These are phyloP conservation scores for Trametes sanguinea DNA, from an alignment of 768 basidiomycete genomes.

Conservation along the genomic window DNA sequence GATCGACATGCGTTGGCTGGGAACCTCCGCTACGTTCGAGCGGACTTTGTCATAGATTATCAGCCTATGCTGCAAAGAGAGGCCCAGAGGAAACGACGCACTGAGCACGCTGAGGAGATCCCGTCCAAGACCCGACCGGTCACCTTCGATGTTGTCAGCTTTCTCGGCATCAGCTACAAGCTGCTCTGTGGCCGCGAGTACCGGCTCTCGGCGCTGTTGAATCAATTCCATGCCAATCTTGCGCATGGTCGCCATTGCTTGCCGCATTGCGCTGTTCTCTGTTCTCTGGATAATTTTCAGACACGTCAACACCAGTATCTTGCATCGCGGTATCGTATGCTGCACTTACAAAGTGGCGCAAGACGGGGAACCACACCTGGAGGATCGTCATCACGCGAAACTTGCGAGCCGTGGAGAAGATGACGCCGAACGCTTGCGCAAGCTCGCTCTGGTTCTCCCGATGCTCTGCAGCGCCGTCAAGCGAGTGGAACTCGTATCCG, in stretches of 20 bases:
- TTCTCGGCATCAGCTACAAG: constrained; percentile 1
- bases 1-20: constrained; percentile 52
- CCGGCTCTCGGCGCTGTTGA: constrained; percentile 46
- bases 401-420: constrained; percentile 54
- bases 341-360: constrained; percentile 52
- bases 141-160: constrained; percentile 26
- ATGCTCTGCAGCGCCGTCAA: constrained; percentile 36
- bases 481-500: constrained; percentile 53
- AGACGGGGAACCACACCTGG: constrained; percentile 58
- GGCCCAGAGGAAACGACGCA: constrained; percentile 5
- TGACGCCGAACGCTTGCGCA: constrained; percentile 53
- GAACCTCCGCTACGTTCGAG: constrained; percentile 53
- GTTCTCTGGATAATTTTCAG: constrained; percentile 40
- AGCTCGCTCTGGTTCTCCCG: constrained; percentile 49
- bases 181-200: constrained; percentile 30
- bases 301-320: background rate
- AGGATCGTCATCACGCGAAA: constrained; percentile 56
- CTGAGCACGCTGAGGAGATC: constrained; percentile 53
- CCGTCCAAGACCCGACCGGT: constrained; percentile 40
- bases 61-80: background rate
- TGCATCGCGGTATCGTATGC: no score
- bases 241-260: constrained; percentile 49
- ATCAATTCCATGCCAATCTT: constrained; percentile 57
- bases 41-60: constrained; percentile 44
- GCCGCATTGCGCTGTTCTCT: constrained; percentile 44